Evolutionary conservation across 2,329 filamentous ascomycete genomes (phyloP).

Genomic region (Fusarium tupiense): DNA sequence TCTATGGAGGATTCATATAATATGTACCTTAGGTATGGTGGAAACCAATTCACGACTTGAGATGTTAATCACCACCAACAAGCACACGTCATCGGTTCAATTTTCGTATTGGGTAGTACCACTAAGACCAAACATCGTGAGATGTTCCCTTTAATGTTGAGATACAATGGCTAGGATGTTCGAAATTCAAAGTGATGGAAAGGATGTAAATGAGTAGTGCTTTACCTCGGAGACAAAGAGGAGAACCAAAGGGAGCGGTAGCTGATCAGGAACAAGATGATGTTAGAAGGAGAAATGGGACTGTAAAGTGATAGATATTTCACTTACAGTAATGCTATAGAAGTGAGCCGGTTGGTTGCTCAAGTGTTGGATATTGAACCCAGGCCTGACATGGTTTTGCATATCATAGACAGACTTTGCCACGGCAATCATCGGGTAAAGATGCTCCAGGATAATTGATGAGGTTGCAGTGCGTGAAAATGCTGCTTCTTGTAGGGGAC

Average conservation of each 20-base stretch:
- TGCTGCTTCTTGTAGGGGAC: background rate
- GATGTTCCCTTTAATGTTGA: no score
- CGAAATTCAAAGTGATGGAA: background rate
- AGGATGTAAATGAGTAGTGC: background rate
- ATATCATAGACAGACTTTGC: no score
- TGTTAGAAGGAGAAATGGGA: background rate
- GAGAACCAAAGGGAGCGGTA: background rate
- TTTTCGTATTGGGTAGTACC: background rate
- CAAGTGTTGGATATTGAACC: no score
- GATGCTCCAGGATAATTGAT: background rate
- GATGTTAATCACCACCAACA: background rate
- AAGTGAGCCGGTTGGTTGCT: background rate
- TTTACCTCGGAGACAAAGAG: background rate
- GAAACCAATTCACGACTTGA: no score
- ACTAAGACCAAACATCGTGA: background rate
- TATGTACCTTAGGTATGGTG: background rate
- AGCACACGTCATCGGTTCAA: no score
- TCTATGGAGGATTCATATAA: no score
- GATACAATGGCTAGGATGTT: background rate
- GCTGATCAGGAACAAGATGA: background rate
- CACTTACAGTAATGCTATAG: no score
- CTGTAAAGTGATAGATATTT: accelerated
- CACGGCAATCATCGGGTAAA: background rate
- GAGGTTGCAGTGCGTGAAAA: background rate
- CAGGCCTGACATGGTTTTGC: background rate